phyloP scores from a whole-genome alignment of 257 asterid species.

The Paraleonurus japonicus region DNA sequence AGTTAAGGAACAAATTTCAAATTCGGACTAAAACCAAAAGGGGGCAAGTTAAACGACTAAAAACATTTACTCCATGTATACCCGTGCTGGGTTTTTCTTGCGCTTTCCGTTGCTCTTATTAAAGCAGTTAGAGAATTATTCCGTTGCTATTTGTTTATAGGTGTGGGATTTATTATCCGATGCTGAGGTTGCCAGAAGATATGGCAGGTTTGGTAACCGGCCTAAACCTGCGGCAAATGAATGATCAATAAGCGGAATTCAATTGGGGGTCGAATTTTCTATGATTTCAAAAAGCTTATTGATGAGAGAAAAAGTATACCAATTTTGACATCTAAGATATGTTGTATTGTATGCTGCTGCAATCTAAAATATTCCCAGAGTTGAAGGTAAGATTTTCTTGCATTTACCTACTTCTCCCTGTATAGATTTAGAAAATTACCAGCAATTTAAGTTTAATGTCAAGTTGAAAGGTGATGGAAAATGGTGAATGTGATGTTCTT shows the following conservation, averaged over 20 bases:
- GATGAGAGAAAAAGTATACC: background rate
- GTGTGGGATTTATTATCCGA: slow-evolving; percentile 65
- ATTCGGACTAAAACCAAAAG: too few species aligned
- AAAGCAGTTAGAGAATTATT: background rate
- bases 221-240: slow-evolving; percentile 32
- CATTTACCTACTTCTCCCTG: background rate
- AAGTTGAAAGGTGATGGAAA: background rate
- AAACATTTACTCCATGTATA: too few species aligned
- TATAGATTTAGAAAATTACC: background rate
- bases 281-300: background rate
- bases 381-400: background rate
- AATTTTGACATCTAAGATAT: slow-evolving; percentile 3
- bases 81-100: too few species aligned
- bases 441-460: background rate
- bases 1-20: too few species aligned
- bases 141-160: slow-evolving; percentile 35
- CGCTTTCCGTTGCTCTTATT: background rate
- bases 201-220: slow-evolving; percentile 34
- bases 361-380: background rate
- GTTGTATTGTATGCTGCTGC: background rate
- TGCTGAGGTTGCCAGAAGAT: slow-evolving; percentile 48
- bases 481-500: background rate
- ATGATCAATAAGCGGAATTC: background rate
- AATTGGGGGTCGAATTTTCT: background rate
- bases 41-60: too few species aligned